Conservation (phyloP, 176 grass and related monocot species). For the Aegilops sharonensis region DNA sequence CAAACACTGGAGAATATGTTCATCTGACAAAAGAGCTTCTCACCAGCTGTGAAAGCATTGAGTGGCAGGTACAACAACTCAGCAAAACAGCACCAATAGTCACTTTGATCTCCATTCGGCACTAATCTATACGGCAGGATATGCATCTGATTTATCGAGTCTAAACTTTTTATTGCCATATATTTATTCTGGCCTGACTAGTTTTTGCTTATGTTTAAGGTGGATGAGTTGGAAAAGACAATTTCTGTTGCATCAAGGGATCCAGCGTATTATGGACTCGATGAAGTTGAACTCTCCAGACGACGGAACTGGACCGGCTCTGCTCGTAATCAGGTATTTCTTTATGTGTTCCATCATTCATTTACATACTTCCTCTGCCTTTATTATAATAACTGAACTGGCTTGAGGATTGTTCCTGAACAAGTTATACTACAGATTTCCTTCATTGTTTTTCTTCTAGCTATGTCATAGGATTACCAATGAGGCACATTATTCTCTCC, state of each 20-base stretch:
- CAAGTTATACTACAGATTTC: background rate
- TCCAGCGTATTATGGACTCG: constrained; percentile 87
- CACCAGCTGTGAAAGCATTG: constrained; percentile 83
- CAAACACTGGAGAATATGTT: constrained; percentile 82
- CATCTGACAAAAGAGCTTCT: constrained; percentile 82
- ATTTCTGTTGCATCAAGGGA: constrained; percentile 85
- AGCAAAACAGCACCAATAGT: background rate
- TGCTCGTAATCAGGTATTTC: constrained; percentile 77
- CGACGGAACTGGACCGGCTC: constrained; percentile 68
- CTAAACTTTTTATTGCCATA: background rate
- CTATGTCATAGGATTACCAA: background rate
- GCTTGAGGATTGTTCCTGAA: background rate
- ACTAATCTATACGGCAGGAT: background rate
- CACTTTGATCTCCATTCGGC: background rate
- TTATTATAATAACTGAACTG: background rate
- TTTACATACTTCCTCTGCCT: background rate
- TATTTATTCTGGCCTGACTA: constrained; percentile 12
- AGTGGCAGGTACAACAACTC: constrained; percentile 68
- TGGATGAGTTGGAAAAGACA: constrained; percentile 90
- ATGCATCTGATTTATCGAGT: background rate
- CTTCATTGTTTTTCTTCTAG: background rate
- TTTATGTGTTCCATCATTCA: background rate
- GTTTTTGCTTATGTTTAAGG: constrained; percentile 33
- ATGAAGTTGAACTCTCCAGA: constrained; percentile 87
- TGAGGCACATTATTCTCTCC: background rate